These are phyloP conservation scores for Fusarium secorum DNA, from an alignment of 2,329 filamentous ascomycete genomes.

Conservation along the genomic window DNA sequence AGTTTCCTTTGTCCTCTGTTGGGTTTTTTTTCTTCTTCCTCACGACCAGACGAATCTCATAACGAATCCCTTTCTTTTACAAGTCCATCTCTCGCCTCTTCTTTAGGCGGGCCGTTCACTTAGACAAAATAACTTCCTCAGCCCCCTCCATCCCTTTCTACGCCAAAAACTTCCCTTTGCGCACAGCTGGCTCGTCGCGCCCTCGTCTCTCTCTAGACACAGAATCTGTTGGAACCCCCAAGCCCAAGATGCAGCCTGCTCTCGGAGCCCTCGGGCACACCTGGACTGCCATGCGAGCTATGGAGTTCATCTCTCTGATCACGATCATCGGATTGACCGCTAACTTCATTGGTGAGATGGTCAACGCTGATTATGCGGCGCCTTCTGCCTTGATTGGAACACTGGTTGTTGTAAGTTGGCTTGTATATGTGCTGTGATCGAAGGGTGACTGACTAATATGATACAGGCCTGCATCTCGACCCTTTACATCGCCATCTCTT, in stretches of 20 bases:
- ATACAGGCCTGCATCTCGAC: slow-evolving; percentile 76
- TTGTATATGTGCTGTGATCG: not conserved
- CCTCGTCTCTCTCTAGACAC: slow-evolving; percentile 56
- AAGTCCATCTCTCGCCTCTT: slow-evolving; percentile 29
- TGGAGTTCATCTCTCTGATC: slow-evolving; percentile 76
- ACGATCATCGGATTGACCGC: slow-evolving; percentile 80
- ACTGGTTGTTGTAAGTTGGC: slow-evolving; percentile 74
- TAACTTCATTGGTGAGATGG: slow-evolving; percentile 83
- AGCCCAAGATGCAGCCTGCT: slow-evolving; percentile 57
- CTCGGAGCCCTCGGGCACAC: slow-evolving; percentile 79
- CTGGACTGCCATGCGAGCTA: slow-evolving; percentile 75
- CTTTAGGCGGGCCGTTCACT: slow-evolving; percentile 30
- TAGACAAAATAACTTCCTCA: slow-evolving; percentile 47
- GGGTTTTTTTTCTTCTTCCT: slow-evolving; percentile 36
- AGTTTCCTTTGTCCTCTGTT: slow-evolving; percentile 40
- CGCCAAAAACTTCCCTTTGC: slow-evolving; percentile 52
- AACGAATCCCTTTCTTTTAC: slow-evolving; percentile 14
- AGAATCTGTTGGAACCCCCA: slow-evolving; percentile 33
- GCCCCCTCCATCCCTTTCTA: slow-evolving; percentile 50
- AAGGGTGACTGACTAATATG: not conserved
- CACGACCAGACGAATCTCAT: slow-evolving; percentile 23
- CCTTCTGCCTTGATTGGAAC: slow-evolving; percentile 80
- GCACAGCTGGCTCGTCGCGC: slow-evolving; percentile 50
- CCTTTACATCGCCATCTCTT: slow-evolving; percentile 80
- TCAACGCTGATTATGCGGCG: slow-evolving; percentile 68